Conservation (phyloP, 2,329 filamentous ascomycete species). For the Cercospora citrullina region DNA sequence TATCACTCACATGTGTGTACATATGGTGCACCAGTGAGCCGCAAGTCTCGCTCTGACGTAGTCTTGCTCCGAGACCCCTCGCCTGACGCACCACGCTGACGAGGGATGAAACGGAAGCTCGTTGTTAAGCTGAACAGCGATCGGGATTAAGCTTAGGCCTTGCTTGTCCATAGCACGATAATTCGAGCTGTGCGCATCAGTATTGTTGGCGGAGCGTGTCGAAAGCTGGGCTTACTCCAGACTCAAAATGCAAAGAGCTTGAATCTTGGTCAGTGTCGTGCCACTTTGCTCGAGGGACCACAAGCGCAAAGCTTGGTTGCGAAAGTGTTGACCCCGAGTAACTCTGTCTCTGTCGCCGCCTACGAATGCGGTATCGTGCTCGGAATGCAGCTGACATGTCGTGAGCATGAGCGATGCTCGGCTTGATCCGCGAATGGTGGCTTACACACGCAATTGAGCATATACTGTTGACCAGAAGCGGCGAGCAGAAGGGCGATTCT, state of each 20-base stretch:
- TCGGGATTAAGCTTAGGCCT: constrained; percentile 14
- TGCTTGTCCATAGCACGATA: constrained; percentile 21
- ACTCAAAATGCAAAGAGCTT: constrained; percentile 20
- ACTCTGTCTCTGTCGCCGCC: constrained; percentile 7
- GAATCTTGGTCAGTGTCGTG: constrained; percentile 15
- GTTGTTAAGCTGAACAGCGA: constrained; percentile 9
- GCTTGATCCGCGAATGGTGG: neutral
- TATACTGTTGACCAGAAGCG: constrained; percentile 20
- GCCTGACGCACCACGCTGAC: neutral
- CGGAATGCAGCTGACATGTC: constrained; percentile 14
- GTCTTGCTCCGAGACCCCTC: neutral
- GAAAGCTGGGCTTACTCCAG: constrained; percentile 10
- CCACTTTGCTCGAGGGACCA: constrained; percentile 12
- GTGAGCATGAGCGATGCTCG: neutral
- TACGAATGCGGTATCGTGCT: constrained; percentile 15
- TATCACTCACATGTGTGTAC: constrained; percentile 13
- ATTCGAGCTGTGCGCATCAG: constrained; percentile 9
- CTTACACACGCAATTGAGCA: constrained; percentile 19
- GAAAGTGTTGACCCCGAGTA: constrained; percentile 19
- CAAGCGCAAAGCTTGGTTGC: constrained; percentile 20
- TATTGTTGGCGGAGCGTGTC: too few species aligned
- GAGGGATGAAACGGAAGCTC: neutral
- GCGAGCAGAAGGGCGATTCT: constrained; percentile 15
- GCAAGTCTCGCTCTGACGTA: constrained; percentile 13
- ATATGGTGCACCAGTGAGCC: constrained; percentile 17